Evolutionary conservation across 257 asterid species (phyloP).

Genomic region (Petunia secreta): DNA sequence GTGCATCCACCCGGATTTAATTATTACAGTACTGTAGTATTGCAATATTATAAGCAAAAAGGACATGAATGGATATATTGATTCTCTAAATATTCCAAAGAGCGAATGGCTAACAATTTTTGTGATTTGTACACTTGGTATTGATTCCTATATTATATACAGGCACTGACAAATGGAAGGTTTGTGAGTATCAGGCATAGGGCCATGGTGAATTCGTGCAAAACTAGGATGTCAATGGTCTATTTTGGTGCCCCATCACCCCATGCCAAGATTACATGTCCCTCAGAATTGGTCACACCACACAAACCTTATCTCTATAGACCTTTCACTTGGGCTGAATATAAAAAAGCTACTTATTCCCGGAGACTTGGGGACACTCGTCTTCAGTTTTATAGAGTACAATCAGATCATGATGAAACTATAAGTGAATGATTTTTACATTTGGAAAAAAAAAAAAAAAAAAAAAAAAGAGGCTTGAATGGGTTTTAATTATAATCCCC

Average conservation of each 20-base stretch:
- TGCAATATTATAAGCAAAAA: too few species aligned
- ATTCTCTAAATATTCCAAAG: background rate
- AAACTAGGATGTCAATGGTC: conserved; percentile 62
- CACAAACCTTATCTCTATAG: conserved; percentile 44
- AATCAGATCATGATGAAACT: conserved; percentile 10
- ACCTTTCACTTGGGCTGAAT: conserved; percentile 59
- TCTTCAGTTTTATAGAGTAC: conserved; percentile 37
- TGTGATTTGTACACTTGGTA: background rate
- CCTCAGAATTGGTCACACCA: conserved; percentile 38
- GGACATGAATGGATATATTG: background rate
- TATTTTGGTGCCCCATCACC: conserved; percentile 71
- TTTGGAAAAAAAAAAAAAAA: too few species aligned
- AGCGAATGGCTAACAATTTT: background rate
- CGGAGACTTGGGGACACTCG: conserved; percentile 46
- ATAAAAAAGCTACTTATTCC: conserved; percentile 44
- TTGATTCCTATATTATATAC: background rate
- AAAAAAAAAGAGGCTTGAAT: background rate
- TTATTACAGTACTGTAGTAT: too few species aligned
- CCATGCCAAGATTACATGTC: conserved; percentile 43
- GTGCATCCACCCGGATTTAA: too few species aligned
- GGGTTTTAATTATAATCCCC: background rate
- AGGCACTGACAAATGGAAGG: conserved; percentile 75
- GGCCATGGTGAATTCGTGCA: conserved; percentile 47
- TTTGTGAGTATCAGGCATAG: conserved; percentile 68
- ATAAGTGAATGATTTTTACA: background rate